phyloP scores from a whole-genome alignment of 768 basidiomycete species.

The Leucogyrophana mollusca region DNA sequence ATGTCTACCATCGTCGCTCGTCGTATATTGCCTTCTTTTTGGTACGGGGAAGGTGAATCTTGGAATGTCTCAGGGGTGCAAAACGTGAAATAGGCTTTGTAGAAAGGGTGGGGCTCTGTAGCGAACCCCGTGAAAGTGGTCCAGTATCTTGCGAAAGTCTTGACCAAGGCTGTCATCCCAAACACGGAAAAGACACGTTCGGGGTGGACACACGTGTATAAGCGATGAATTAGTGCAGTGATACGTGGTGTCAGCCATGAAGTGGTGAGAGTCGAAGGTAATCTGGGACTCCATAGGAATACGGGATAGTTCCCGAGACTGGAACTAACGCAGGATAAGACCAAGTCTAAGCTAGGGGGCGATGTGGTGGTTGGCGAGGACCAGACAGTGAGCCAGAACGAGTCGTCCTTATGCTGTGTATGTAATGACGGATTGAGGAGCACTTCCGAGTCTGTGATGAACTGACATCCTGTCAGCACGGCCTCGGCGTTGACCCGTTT shows the following conservation, averaged over 20 bases:
- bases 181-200: conserved; percentile 54
- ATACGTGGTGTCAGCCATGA: conserved; percentile 36
- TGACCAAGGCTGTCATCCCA: conserved; percentile 40
- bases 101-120: conserved; percentile 44
- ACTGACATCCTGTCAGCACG: conserved; percentile 35
- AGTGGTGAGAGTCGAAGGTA: conserved; percentile 20
- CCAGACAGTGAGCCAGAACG: conserved; percentile 54
- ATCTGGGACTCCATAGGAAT: conserved; percentile 47
- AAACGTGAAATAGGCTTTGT: conserved; percentile 45
- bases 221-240: conserved; percentile 33
- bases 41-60: conserved; percentile 20
- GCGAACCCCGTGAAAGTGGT: conserved; percentile 37
- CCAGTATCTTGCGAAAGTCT: conserved; percentile 45
- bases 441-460: conserved; percentile 33
- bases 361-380: no score
- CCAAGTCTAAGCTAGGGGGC: conserved; percentile 38
- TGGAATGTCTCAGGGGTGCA: conserved; percentile 41
- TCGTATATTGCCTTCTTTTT: conserved; percentile 36
- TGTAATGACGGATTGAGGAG: conserved; percentile 20
- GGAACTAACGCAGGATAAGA: conserved; percentile 46
- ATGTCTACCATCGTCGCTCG: conserved; percentile 39
- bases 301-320: conserved; percentile 48
- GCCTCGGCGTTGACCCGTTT: conserved; percentile 38
- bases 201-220: conserved; percentile 35
- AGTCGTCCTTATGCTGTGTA: conserved; percentile 20